A percentile compares a stretch with the other conserved stretches of the same genome.
Evolutionary conservation across 2,329 filamentous ascomycete species (phyloP).

Genomic region (Chaetomiaceae sp.): DNA sequence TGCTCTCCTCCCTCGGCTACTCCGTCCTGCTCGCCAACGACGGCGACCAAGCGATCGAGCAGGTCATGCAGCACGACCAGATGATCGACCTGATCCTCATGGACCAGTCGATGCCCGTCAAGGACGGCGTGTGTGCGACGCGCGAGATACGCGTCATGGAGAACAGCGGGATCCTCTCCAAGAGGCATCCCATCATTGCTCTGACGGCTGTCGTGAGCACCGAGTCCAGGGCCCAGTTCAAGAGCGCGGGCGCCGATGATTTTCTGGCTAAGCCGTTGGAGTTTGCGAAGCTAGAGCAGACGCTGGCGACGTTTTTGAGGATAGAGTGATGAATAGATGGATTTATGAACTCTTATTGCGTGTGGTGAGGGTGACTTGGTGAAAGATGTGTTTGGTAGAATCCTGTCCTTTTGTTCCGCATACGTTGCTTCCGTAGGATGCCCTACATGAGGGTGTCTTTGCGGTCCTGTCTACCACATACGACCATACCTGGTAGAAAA

Average conservation of each 20-base stretch:
- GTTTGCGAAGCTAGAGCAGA: conserved; percentile 6
- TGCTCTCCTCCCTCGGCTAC: conserved; percentile 7
- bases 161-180: not conserved
- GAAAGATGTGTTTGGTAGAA: no score
- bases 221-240: conserved; percentile 5
- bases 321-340: conserved; percentile 2
- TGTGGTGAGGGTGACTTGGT: no score
- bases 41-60: not conserved
- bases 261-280: conserved; percentile 5
- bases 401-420: no score
- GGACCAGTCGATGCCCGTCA: conserved; percentile 7
- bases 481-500: no score
- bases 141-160: conserved; percentile 2
- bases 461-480: no score
- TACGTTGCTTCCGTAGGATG: no score
- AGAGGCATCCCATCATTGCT: conserved; percentile 5
- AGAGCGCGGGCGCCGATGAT: conserved; percentile 7
- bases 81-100: conserved; percentile 3
- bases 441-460: no score
- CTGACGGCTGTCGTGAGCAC: conserved; percentile 7
- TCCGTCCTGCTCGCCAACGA: conserved; percentile 3
- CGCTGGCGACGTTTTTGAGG: not conserved
- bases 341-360: no score
- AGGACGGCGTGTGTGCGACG: conserved; percentile 2
- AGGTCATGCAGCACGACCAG: conserved; percentile 1